A percentile compares a stretch with the other conserved stretches of the same genome.
Evolutionary conservation across 176 grass and related monocot species (phyloP).

Genomic region (Saccharum officinarum): DNA sequence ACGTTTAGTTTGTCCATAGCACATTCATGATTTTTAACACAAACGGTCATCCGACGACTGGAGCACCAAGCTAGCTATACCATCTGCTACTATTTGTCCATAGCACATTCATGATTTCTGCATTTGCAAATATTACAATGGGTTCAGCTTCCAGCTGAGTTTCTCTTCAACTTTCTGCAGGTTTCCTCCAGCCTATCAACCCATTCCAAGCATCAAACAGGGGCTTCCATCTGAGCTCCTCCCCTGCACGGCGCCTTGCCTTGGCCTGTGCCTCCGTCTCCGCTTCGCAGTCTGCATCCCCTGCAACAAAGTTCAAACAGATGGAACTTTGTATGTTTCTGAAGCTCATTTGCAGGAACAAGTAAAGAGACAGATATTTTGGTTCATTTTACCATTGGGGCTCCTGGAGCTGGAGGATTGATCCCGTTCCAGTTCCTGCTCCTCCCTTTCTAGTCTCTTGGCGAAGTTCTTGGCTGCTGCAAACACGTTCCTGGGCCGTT

Average conservation of each 20-base stretch:
- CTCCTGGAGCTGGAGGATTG: background rate
- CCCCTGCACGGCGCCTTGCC: conserved; percentile 35
- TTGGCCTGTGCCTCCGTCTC: conserved; percentile 57
- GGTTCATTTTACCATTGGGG: conserved; percentile 2
- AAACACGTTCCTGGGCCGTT: conserved; percentile 39
- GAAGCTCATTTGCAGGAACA: conserved; percentile 6
- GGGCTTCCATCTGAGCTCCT: conserved; percentile 41
- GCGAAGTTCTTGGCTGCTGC: conserved; percentile 38
- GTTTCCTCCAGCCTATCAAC: conserved; percentile 21
- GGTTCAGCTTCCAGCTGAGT: background rate
- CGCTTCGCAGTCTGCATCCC: conserved; percentile 11
- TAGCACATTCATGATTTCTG: background rate
- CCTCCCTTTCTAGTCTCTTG: conserved; percentile 29
- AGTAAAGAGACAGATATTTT: background rate
- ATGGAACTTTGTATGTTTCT: background rate
- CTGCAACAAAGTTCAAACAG: conserved; percentile 21
- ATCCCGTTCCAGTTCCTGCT: conserved; percentile 21
- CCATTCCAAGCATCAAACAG: conserved; percentile 44
- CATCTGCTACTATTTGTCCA: background rate
- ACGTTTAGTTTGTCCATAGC: too few relatives aligned
- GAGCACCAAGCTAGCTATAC: too few relatives aligned
- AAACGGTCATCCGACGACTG: too few relatives aligned
- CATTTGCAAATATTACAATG: background rate
- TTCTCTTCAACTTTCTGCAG: background rate
- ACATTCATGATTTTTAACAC: background rate